Evolutionary conservation across 163 green algal species (phyloP), one percentile per base, ranked within the genome.

Genomic region (Prototheca wickerhamii): DNA sequence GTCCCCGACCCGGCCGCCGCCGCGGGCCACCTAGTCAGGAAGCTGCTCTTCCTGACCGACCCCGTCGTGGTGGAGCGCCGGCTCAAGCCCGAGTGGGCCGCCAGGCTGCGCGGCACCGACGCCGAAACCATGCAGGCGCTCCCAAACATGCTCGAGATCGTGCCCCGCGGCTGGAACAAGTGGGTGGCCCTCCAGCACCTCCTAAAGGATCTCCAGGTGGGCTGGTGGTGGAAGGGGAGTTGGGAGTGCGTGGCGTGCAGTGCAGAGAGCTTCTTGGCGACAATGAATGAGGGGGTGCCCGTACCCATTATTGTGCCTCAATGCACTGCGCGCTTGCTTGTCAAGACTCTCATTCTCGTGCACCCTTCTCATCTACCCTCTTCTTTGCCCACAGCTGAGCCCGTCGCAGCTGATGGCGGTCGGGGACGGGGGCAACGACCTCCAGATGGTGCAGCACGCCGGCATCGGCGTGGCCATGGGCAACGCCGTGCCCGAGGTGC

Each of bases 41-140:
- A 98, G 80, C 71, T 98, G 59, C 83, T 98, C 26, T 91, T 97
- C 67, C 92, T 97, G 87, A 71, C 74, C 0, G 56, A 79, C 20
- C 63, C 76, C 15, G 52, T 59, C 7, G 42, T 62, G n/a, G 64
- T 86, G 8, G 67, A 72, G 33, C 25, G 46, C 15, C 53, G 69
- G 52, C 54, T 86, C 21, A 65, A 72, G 57, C 84, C 75, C 20
- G 49, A 85, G 55, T 86, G 78, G 80, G 56, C 56, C 55, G 61
- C 5, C 17, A n/a, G 26, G 29, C 51, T 81, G 32, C 4, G 29
- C 32, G 62, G 61, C 15, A 58, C 28, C 3, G 63, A 56, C 10
- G 86, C 84, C 10, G 65, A 80, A 57, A 67, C 84, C 7, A 88
- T 81, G 71, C 84, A 95, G 68, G 90, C 91, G 0, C 88, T 97